Percentiles rank a stretch among this genome's conserved stretches.
phyloP scores from a whole-genome alignment of 768 basidiomycete genomes.

The Bullera alba region DNA sequence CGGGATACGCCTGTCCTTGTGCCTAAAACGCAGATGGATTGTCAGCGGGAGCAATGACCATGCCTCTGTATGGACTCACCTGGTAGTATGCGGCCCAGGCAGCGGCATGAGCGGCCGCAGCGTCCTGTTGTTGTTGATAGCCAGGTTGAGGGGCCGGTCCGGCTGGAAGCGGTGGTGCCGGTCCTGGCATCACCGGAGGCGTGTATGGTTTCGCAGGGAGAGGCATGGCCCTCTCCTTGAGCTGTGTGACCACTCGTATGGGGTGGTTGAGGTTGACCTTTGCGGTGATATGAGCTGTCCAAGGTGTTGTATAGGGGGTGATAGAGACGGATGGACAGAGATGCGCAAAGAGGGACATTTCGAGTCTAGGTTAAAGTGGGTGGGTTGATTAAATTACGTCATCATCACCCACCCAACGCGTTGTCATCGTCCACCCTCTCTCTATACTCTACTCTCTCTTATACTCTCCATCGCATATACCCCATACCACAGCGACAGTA shows the following conservation, averaged over 20 bases:
- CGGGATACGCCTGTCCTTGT: conserved; percentile 14
- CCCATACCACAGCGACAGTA: conserved; percentile 1
- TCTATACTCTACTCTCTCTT: conserved; percentile 2
- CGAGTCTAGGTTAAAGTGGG: too few species aligned
- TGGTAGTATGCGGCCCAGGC: conserved; percentile 43
- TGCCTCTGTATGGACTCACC: conserved; percentile 12
- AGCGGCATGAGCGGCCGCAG: conserved; percentile 29
- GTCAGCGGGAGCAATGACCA: background rate
- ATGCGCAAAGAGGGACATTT: too few species aligned
- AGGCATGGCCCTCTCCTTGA: too few species aligned
- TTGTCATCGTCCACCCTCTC: too few species aligned
- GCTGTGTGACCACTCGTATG: too few species aligned
- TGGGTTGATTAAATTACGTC: too few species aligned
- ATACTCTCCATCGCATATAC: background rate
- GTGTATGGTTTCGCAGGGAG: conserved; percentile 26
- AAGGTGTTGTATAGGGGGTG: too few species aligned
- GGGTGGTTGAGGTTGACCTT: too few species aligned
- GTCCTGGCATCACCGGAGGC: conserved; percentile 17
- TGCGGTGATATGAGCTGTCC: too few species aligned
- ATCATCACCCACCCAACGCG: too few species aligned
- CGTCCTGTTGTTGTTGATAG: conserved; percentile 6
- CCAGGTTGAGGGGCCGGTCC: conserved; percentile 21
- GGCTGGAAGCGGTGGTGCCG: conserved; percentile 31
- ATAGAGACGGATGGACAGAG: too few species aligned
- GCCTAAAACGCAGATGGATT: conserved; percentile 11